Base-by-base conservation (phyloP, 2,329 filamentous ascomycete species). In the Alternaria sp. region DNA sequence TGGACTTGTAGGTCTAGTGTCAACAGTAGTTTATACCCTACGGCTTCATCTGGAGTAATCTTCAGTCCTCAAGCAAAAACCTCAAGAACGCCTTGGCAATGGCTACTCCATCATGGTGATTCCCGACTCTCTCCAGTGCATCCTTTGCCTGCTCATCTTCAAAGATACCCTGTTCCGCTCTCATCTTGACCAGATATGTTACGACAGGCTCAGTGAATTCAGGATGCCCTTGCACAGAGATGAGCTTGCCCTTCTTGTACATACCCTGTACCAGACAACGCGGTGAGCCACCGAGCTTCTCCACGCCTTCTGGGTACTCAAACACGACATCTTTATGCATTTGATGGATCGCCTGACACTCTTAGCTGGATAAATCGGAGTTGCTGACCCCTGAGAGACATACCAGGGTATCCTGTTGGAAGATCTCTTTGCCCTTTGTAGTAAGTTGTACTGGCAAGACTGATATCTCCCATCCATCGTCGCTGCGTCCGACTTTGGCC, bases 161-260 rank as follows among this genome's bases (percentile, higher is more conserved):
- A 63, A 97, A 90, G 23, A 95, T 82, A 1, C 91, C 91, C 46
- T 80, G 80, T 28, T 82, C 80, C 71, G 90, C 86, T 56, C 93
- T 84, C 59, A 84, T 79, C 60, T 84, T 82, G 54, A 94, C 77
- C 36, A 96, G 78, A 74, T 92, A 88, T 17, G 79, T 81, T 68
- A 93, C 85, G 64, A 96, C 93, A 14, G 87, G 84, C 58, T 83
- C 82, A 4, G 84, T 90, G 74, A 94, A 95, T 76, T 97, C 93
- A 0, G 92, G 93, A 76, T 96, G 92, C 5, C 92, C 92, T 80
- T 97, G 92, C 1, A 96, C 86, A 0, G 91, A 88, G 60, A 96
- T 88, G 60, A 91, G 81, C 34, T 84, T 83, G 40, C 83, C 81
- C 8, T 88, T 85, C 21, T 83, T 77, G 73, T 95, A 90, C 85